phyloP scores from a whole-genome alignment of 495 filamentous ascomycete genomes.

The Aspergillus wentii region DNA sequence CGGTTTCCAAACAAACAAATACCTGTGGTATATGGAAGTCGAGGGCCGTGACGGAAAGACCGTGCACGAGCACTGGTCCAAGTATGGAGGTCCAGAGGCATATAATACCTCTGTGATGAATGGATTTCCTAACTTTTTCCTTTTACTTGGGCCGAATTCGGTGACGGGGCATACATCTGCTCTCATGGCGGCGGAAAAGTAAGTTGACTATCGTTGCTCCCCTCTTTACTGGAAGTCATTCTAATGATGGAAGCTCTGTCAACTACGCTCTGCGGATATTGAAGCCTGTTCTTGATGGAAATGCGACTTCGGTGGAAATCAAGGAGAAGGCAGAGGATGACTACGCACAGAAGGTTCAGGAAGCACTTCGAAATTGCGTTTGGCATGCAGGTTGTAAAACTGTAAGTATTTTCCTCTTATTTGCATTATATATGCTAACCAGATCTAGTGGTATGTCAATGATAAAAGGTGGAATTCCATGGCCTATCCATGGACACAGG shows the following conservation, averaged over 20 bases:
- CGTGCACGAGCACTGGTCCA: constrained; percentile 37
- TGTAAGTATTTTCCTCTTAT: constrained; percentile 10
- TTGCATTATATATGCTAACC: constrained; percentile 12
- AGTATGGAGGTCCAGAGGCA: constrained; percentile 42
- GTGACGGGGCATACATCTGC: constrained; percentile 53
- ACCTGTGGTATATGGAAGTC: constrained; percentile 32
- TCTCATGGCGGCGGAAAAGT: constrained; percentile 47
- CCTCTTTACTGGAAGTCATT: constrained; percentile 1
- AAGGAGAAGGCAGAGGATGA: constrained; percentile 39
- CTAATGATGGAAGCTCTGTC: constrained; percentile 13
- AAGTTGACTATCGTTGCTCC: background rate
- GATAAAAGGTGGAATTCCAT: constrained; percentile 44
- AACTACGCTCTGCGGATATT: constrained; percentile 47
- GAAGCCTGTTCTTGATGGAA: constrained; percentile 42
- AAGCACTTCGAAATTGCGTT: constrained; percentile 31
- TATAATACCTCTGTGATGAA: constrained; percentile 51
- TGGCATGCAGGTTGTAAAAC: constrained; percentile 41
- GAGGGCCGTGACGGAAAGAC: constrained; percentile 33
- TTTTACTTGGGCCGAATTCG: constrained; percentile 54
- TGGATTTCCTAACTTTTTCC: constrained; percentile 57
- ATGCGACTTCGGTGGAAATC: constrained; percentile 32
- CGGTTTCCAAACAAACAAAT: constrained; percentile 41
- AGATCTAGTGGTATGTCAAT: constrained; percentile 16
- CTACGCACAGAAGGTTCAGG: constrained; percentile 37
- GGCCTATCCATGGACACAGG: constrained; percentile 40